These are phyloP conservation scores for Saxophila tyrrhenica DNA, from an alignment of 495 filamentous ascomycete species.

Conservation along the genomic window DNA sequence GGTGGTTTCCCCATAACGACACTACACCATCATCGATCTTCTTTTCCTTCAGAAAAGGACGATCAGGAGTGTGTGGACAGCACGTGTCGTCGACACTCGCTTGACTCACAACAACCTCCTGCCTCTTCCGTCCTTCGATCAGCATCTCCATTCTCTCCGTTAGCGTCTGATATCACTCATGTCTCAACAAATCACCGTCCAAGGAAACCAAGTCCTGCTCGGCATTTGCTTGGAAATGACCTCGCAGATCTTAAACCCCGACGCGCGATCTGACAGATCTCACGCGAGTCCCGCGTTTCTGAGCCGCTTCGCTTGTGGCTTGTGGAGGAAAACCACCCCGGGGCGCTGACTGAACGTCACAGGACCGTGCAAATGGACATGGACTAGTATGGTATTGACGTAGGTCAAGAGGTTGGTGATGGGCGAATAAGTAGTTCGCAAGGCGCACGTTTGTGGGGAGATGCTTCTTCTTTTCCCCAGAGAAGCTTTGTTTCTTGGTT, in stretches of 20 bases:
- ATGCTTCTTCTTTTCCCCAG: neutral
- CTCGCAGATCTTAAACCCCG: neutral
- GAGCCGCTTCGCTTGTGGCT: neutral
- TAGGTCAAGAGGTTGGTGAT: neutral
- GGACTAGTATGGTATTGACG: neutral
- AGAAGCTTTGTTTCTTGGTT: neutral
- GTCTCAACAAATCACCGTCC: neutral
- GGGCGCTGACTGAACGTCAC: too few species aligned
- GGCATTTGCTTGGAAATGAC: neutral
- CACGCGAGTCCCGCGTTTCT: neutral
- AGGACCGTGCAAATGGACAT: too few species aligned
- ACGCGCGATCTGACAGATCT: neutral
- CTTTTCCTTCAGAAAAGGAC: too few species aligned
- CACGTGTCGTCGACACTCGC: neutral
- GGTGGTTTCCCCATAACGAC: too few species aligned
- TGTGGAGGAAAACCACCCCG: neutral
- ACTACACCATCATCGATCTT: too few species aligned
- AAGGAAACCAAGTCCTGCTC: neutral
- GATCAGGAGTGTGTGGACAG: neutral
- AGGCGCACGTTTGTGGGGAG: neutral
- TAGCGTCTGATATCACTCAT: too few species aligned
- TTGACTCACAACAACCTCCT: neutral
- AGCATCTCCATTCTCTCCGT: too few species aligned
- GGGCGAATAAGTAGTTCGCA: neutral
- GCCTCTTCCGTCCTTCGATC: neutral